Base-by-base conservation (phyloP, 2,329 filamentous ascomycete species). In the Rutstroemia sp. region DNA sequence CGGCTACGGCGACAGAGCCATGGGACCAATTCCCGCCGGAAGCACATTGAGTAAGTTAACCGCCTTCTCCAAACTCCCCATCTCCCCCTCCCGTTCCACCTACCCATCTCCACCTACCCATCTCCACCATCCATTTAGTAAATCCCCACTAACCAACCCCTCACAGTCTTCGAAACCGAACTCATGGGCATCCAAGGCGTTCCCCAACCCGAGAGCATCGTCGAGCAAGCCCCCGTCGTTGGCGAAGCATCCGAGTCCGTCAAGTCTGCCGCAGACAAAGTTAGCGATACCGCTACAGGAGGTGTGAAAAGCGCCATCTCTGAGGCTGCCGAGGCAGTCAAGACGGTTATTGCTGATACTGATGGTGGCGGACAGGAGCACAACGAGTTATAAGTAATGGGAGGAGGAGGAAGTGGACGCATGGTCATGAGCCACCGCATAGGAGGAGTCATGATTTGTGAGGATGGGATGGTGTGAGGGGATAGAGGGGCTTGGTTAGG, bases 131-230 rank as follows among this genome's bases (percentile, higher is more conserved):
- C 14, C 21, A 4, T 21, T 19, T 12, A 25, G 12, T 14, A 21
- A 0, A 21, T 7, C 21, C 42, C 12, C 19, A 47, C 17, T 23
- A 16, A 19, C 19, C 6, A 27, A 14, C n/a, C 8, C n/a, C 9
- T 44, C 67, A 40, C 60, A 50, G 83, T 97, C 53, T 96, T 97
- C 69, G 89, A 95, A 76, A 96, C 92, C 47, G 90, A 96, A 74
- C 76, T 97, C 63, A 77, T 96, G 66, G 86, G 81, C 56, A 96
- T 97, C 68, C 77, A 84, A 16, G 91, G 91, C 30, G 88, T 92
- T 38, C 49, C 48, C 6, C 48, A 17, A 19, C 55, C 55, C 5
- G 55, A 57, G 17, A 25, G 16, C 5, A 54, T 57, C n/a, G 46
- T 54, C 36, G 55, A 54, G 16, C 30, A 34, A 34, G 30, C 30